phyloP scores from a whole-genome alignment of 2,329 filamentous ascomycete species.

The Drechslerella dactyloides region DNA sequence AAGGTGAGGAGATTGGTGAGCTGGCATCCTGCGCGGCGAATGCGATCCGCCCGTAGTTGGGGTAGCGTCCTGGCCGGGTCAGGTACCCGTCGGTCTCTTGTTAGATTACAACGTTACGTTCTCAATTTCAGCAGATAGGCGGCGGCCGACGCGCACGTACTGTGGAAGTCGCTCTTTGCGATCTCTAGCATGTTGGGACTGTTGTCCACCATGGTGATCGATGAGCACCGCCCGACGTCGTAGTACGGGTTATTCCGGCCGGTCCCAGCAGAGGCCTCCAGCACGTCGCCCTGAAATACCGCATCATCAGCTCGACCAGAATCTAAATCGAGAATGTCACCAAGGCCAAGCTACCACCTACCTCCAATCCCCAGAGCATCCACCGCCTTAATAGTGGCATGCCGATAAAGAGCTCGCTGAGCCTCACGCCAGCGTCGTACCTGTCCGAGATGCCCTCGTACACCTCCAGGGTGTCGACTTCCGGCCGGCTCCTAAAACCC shows the following conservation, averaged over 20 bases:
- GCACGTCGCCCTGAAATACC: constrained; percentile 52
- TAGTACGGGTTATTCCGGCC: constrained; percentile 55
- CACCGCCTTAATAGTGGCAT: constrained; percentile 54
- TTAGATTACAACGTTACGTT: constrained; percentile 11
- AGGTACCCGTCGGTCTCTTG: constrained; percentile 4
- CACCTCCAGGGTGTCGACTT: constrained; percentile 51
- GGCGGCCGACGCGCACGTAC: constrained; percentile 26
- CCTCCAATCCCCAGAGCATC: constrained; percentile 52
- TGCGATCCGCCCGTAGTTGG: constrained; percentile 37
- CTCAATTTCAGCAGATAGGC: constrained; percentile 13
- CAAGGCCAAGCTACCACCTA: constrained; percentile 26
- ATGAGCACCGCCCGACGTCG: constrained; percentile 51
- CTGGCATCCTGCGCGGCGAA: constrained; percentile 37
- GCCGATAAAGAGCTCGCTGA: constrained; percentile 54
- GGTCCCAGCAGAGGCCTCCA: constrained; percentile 54
- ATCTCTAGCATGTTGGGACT: constrained; percentile 53
- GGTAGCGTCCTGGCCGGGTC: constrained; percentile 26
- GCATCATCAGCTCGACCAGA: not conserved
- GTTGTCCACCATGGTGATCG: constrained; percentile 54
- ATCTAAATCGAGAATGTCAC: not conserved
- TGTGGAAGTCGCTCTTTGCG: constrained; percentile 52
- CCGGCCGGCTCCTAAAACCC: constrained; percentile 24
- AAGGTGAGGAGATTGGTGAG: constrained; percentile 33
- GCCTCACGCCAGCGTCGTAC: constrained; percentile 54
- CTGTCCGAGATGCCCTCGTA: constrained; percentile 54